A percentile compares a stretch with the other conserved stretches of the same genome.
These are phyloP conservation scores for Aspergillus olivimuriae DNA, from an alignment of 495 filamentous ascomycete genomes.

Conservation along the genomic window DNA sequence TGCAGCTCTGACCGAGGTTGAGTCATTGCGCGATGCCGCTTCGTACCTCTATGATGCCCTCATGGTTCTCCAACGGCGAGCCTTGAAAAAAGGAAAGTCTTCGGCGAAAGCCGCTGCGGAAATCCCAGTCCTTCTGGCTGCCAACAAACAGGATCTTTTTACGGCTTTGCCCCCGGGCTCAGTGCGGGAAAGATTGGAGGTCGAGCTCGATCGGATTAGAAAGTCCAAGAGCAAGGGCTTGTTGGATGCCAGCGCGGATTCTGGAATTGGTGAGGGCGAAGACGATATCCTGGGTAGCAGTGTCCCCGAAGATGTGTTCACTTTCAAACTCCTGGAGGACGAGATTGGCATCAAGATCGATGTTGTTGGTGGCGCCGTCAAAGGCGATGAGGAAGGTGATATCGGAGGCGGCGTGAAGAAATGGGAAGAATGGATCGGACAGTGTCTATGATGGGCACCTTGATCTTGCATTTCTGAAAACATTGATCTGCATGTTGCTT, in stretches of 20 bases:
- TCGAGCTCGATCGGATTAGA: constrained; percentile 75
- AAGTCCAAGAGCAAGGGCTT: constrained; percentile 72
- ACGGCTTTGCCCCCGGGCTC: constrained; percentile 79
- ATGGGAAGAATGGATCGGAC: constrained; percentile 87
- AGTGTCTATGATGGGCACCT: constrained; percentile 41
- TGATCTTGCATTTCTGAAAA: no score
- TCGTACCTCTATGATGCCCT: constrained; percentile 85
- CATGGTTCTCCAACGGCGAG: constrained; percentile 69
- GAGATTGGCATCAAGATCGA: constrained; percentile 67
- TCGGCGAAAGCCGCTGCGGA: constrained; percentile 53
- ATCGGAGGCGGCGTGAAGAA: constrained; percentile 57
- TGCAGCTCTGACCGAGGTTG: constrained; percentile 58
- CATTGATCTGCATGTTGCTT: no score
- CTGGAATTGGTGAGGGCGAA: constrained; percentile 64
- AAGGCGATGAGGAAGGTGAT: constrained; percentile 52
- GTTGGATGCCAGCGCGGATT: constrained; percentile 53
- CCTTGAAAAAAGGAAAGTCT: constrained; percentile 41
- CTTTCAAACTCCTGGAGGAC: constrained; percentile 74
- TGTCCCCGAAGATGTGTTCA: constrained; percentile 63
- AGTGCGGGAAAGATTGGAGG: constrained; percentile 69
- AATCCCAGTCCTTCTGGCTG: constrained; percentile 74
- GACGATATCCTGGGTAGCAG: constrained; percentile 79
- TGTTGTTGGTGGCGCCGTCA: constrained; percentile 71
- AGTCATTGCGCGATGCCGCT: constrained; percentile 52
- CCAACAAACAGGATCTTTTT: constrained; percentile 94